phyloP scores from a whole-genome alignment of 495 filamentous ascomycete genomes.

The Hypoxylon lienhwacheense region DNA sequence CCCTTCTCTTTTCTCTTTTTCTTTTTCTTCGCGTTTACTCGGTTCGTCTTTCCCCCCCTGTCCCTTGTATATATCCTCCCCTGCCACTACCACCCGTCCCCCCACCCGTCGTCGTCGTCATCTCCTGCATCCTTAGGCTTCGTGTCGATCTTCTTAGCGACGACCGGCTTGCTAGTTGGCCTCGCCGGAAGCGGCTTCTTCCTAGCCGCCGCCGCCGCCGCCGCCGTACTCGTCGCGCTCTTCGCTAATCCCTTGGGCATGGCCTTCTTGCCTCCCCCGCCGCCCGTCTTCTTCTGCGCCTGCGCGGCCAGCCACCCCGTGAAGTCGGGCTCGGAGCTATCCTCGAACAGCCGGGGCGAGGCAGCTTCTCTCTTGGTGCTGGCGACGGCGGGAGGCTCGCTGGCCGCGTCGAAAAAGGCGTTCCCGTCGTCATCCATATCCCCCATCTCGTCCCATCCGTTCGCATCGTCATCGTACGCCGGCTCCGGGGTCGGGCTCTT shows the following conservation, averaged over 20 bases:
- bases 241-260: constrained; percentile 79
- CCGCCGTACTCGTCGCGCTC: constrained; percentile 43
- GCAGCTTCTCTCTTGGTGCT: constrained; percentile 30
- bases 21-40: too few species aligned
- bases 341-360: constrained; percentile 64
- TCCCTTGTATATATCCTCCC: background rate
- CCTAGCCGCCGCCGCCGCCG: constrained; percentile 42
- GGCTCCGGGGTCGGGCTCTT: constrained; percentile 45
- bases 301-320: constrained; percentile 90
- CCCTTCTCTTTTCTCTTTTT: too few species aligned
- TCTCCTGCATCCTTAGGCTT: constrained; percentile 60
- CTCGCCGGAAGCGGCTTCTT: constrained; percentile 38
- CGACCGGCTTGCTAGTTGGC: constrained; percentile 37
- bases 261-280: constrained; percentile 53
- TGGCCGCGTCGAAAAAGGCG: constrained; percentile 46
- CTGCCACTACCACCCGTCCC: constrained; percentile 61
- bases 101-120: constrained; percentile 66
- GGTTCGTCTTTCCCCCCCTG: too few species aligned
- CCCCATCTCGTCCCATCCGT: constrained; percentile 73
- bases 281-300: constrained; percentile 66
- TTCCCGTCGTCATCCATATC: constrained; percentile 60
- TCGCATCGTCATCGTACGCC: constrained; percentile 57
- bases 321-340: constrained; percentile 88
- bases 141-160: constrained; percentile 55
- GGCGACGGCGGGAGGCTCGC: constrained; percentile 35